These are phyloP conservation scores for Chlamydomonas reinhardtii DNA, from an alignment of 163 green algal species.

Conservation along the genomic window DNA sequence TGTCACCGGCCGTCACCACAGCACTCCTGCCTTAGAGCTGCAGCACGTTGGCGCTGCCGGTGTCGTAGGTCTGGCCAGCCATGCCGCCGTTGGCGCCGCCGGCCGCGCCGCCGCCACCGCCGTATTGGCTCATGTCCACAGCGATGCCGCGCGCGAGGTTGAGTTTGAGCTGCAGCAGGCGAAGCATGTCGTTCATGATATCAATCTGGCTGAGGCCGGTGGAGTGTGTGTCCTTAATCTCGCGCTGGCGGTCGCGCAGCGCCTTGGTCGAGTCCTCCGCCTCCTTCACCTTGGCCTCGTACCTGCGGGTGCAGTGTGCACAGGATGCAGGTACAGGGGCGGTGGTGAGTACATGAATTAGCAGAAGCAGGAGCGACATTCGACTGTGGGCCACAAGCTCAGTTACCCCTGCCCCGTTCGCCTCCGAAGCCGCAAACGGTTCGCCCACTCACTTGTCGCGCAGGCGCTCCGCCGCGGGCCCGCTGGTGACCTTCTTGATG, in stretches of 20 bases:
- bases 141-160: conserved; percentile 39
- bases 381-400: no score
- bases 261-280: conserved; percentile 52
- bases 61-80: conserved; percentile 16
- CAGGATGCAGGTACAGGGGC: neutral
- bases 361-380: no score
- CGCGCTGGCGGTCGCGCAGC: conserved; percentile 56
- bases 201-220: conserved; percentile 64
- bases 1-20: no score
- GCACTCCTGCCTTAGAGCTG: conserved; percentile 12
- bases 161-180: conserved; percentile 62
- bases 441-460: conserved; percentile 32
- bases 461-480: conserved; percentile 56
- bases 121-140: neutral
- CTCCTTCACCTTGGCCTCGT: conserved; percentile 58
- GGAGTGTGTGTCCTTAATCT: conserved; percentile 57
- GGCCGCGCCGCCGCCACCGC: neutral
- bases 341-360: no score
- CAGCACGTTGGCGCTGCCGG: conserved; percentile 30
- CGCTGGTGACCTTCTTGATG: conserved; percentile 59
- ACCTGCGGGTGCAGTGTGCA: no score
- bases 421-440: no score
- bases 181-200: conserved; percentile 70
- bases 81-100: neutral
- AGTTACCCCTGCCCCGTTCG: no score